A percentile compares a stretch with the other conserved stretches of the same genome.
Evolutionary conservation across 768 basidiomycete species (phyloP).

Genomic region (Termitomyces sp.): DNA sequence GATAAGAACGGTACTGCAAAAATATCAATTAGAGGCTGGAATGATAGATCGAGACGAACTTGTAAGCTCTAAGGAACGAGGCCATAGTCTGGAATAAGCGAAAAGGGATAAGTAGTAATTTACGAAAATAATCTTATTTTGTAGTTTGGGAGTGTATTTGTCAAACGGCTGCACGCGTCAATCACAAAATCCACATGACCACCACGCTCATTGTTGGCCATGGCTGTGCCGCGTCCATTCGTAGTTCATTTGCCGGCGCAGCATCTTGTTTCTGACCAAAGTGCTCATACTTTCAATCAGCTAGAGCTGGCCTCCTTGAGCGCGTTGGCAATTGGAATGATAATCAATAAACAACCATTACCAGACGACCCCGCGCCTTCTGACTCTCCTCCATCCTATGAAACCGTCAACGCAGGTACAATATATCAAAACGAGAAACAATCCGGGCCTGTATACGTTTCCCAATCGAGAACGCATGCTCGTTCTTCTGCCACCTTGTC

Average conservation of each 20-base stretch:
- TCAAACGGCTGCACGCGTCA: too few relatives aligned
- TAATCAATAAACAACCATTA: slow-evolving; percentile 25
- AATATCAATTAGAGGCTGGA: background rate
- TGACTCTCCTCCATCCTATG: slow-evolving; percentile 38
- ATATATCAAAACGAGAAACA: slow-evolving; percentile 7
- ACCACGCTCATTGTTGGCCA: too few relatives aligned
- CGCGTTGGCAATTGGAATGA: slow-evolving; percentile 20
- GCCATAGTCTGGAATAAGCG: background rate
- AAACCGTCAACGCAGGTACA: slow-evolving; percentile 14
- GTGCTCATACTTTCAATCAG: background rate
- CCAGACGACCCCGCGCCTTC: slow-evolving; percentile 30
- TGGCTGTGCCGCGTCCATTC: too few relatives aligned
- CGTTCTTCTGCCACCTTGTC: background rate
- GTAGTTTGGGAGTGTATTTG: too few relatives aligned
- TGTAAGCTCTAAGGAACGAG: slow-evolving; percentile 8
- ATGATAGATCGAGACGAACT: background rate
- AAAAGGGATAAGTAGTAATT: too few relatives aligned
- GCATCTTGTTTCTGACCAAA: too few relatives aligned
- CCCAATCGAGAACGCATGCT: background rate
- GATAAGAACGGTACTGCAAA: slow-evolving; percentile 46
- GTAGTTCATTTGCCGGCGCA: too few relatives aligned
- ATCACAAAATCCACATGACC: too few relatives aligned
- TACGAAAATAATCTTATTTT: too few relatives aligned
- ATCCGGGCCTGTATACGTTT: slow-evolving; percentile 7
- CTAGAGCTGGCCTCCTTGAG: too few relatives aligned